Evolutionary conservation across 495 filamentous ascomycete species (phyloP).

Genomic region (Talaromyces adpressus): DNA sequence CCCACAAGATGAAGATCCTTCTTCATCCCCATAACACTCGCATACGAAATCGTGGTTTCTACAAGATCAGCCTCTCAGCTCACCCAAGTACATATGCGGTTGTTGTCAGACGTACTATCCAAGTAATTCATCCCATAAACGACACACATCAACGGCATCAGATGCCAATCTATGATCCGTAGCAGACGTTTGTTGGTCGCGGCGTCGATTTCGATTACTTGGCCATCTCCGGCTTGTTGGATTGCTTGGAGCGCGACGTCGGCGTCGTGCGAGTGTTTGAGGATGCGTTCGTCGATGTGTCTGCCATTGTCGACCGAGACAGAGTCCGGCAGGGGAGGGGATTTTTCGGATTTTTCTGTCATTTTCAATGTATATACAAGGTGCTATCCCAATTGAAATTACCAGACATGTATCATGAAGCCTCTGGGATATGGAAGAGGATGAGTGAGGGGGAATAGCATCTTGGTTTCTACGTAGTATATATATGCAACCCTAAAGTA

Average conservation of each 20-base stretch:
- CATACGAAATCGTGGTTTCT: constrained; percentile 59
- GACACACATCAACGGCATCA: constrained; percentile 57
- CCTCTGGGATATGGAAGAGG: not conserved
- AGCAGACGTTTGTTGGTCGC: constrained; percentile 49
- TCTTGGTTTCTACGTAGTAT: too few species aligned
- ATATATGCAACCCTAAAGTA: too few species aligned
- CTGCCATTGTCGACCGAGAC: not conserved
- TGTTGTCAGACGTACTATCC: constrained; percentile 45
- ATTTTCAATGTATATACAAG: not conserved
- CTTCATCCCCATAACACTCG: constrained; percentile 55
- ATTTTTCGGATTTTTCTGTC: not conserved
- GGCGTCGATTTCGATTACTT: constrained; percentile 45
- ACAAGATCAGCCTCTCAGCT: too few species aligned
- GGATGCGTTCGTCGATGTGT: constrained; percentile 27
- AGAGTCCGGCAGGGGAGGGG: not conserved
- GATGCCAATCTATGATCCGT: constrained; percentile 50
- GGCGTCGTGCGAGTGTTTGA: constrained; percentile 50
- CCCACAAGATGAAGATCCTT: constrained; percentile 35
- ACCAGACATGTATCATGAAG: not conserved
- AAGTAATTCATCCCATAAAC: constrained; percentile 60
- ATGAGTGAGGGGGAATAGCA: not conserved
- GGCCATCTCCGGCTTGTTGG: constrained; percentile 29
- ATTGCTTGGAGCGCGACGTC: constrained; percentile 57
- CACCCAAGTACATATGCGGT: too few species aligned
- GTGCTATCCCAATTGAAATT: not conserved